Evolutionary conservation across 352 stramenopile genomes (phyloP).

Genomic region (Nothophytophthora sp.): DNA sequence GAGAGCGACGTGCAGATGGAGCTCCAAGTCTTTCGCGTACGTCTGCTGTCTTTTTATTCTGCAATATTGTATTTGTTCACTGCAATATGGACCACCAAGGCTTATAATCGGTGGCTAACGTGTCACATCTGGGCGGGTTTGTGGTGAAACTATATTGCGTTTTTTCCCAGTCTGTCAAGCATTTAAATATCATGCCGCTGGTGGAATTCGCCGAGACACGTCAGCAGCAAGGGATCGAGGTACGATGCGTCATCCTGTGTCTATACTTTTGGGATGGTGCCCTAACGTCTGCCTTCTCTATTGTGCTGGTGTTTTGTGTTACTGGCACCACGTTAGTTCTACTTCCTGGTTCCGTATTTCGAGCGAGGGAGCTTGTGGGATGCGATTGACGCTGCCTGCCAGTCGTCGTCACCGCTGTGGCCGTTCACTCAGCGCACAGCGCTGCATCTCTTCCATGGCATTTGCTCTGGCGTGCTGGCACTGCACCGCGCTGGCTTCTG

Average conservation of each 20-base stretch:
- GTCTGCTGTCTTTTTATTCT: not conserved
- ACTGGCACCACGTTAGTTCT: slow-evolving; percentile 40
- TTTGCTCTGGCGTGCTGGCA: slow-evolving; percentile 75
- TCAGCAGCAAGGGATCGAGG: slow-evolving; percentile 71
- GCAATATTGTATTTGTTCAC: no score
- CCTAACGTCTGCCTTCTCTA: not conserved
- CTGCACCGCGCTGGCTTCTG: slow-evolving; percentile 82
- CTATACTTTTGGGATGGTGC: not conserved
- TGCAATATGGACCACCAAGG: no score
- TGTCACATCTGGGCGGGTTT: not conserved
- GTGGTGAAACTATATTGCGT: not conserved
- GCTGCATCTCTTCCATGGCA: slow-evolving; percentile 83
- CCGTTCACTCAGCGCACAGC: slow-evolving; percentile 83
- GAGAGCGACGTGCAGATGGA: slow-evolving; percentile 79
- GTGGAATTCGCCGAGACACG: slow-evolving; percentile 78
- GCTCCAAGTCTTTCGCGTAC: slow-evolving; percentile 72
- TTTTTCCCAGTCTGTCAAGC: slow-evolving; percentile 59
- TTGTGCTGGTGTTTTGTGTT: not conserved
- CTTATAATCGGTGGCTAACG: no score
- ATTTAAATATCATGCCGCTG: slow-evolving; percentile 80
- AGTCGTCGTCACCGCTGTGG: slow-evolving; percentile 79
- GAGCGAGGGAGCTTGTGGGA: slow-evolving; percentile 84
- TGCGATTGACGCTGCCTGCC: slow-evolving; percentile 55
- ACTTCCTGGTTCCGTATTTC: slow-evolving; percentile 87
- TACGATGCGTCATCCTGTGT: slow-evolving; percentile 14